Base-by-base conservation (phyloP, 2,329 filamentous ascomycete genomes). In the Alternaria atra region DNA sequence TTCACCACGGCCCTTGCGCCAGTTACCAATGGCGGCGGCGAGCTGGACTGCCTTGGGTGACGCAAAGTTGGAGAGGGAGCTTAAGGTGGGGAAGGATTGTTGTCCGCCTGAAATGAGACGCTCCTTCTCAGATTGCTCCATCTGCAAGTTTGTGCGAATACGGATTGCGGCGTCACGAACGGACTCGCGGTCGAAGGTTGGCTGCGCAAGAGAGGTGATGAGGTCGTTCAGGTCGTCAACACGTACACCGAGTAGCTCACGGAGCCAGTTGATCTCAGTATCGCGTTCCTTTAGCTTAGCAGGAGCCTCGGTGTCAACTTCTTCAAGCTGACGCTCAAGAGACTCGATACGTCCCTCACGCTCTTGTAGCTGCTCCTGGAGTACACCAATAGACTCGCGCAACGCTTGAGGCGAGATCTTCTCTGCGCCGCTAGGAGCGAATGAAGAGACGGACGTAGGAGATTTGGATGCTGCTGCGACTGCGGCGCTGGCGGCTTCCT, bases 51-150 rank as follows among this genome's bases (percentile, higher is more conserved):
- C 90, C 32, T 93, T 89, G 4, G 94, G 94, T 2, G 92, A 91
- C 10, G 92, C 90, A 65, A 94, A 88, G 66, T 87, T 89, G 47
- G 94, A 89, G 32, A 92, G 87, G 47, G 90, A 90, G 1, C 92
- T 90, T 42, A 97, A 86, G 40, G 91, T 92, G 5, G 92, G 91
- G 68, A 95, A 84, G 55, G 84, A 87, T 61, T 82, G 78, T 44
- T 73, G 73, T 20, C 84, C 80, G 62, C 88, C 90, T 13, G 90
- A 89, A 80, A 92, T 86, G 1, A 92, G 90, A 61, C 95, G 87
- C 78, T 98, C 94, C 52, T 93, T 92, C 80, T 97, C 94, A 77
- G 97, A 93, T 76, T 96, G 92, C 79, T 99, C 94, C 95, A 99
- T 99, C 77, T 98, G 93, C 35, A 99, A 84, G 73, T 97, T 97